These are phyloP conservation scores for Theileria annulata DNA, from an alignment of 169 alveolate genomes.

Conservation along the genomic window DNA sequence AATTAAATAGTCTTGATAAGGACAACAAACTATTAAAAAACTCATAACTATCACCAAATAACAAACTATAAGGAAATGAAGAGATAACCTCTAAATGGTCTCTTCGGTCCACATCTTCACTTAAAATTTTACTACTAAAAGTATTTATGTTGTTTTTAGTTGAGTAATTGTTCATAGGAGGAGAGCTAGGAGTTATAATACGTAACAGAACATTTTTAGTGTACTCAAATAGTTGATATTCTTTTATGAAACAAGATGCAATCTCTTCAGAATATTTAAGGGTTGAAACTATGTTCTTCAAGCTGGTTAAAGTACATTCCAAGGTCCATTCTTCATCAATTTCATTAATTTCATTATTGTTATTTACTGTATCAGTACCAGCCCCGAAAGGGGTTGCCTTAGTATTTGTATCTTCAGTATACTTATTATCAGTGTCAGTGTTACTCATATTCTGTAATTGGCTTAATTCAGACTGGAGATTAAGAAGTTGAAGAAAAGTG, in stretches of 20 bases:
- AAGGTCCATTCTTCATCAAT: background rate
- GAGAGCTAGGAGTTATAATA: background rate
- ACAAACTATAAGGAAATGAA: constrained; percentile 37
- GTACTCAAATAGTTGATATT: background rate
- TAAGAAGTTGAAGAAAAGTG: background rate
- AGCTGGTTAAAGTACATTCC: background rate
- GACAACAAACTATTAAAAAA: background rate
- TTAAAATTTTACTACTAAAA: too few species aligned
- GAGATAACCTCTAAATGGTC: background rate
- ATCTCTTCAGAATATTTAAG: background rate
- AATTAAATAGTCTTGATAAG: background rate
- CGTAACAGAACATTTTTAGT: background rate
- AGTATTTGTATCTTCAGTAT: too few species aligned
- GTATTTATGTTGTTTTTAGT: too few species aligned
- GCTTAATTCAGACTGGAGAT: background rate
- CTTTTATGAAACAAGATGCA: background rate
- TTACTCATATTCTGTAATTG: background rate
- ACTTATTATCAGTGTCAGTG: too few species aligned
- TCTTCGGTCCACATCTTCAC: background rate
- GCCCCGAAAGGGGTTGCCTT: too few species aligned
- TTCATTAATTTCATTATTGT: too few species aligned
- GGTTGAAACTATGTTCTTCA: background rate
- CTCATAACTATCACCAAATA: constrained; percentile 9
- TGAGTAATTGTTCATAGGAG: background rate
- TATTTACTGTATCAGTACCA: too few species aligned